phyloP scores from a whole-genome alignment of 148 eudicot genomes.

The Persicaria tinctoria region DNA sequence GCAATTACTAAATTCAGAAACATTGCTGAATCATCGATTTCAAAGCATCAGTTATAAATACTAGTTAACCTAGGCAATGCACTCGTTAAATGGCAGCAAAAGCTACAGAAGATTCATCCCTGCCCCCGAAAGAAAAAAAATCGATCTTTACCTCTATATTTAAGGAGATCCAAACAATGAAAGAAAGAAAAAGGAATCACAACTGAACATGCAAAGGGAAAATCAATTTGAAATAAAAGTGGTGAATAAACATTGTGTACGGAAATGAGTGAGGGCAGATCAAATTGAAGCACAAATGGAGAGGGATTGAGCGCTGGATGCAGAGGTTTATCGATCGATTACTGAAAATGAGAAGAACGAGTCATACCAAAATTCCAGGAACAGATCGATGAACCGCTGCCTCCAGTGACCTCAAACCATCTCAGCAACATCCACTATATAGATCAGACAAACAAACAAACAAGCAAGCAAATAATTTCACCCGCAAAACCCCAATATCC shows the following conservation, averaged over 20 bases:
- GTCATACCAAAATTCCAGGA: constrained; percentile 26
- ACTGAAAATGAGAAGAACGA: constrained; percentile 19
- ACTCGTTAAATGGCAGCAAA: neutral
- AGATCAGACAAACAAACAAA: neutral
- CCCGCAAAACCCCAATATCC: neutral
- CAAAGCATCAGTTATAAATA: neutral
- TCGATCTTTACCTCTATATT: too few species aligned
- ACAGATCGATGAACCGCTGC: constrained; percentile 91
- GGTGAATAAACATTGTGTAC: neutral
- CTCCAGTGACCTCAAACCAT: constrained; percentile 43
- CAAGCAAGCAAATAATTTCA: neutral
- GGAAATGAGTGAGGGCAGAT: neutral
- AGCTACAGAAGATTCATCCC: neutral
- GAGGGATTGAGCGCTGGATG: constrained; percentile 55
- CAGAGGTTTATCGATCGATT: constrained; percentile 92
- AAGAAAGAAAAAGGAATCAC: neutral
- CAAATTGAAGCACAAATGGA: neutral
- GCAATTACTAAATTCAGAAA: neutral
- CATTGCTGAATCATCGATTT: neutral
- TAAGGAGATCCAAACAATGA: neutral
- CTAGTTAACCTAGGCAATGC: neutral
- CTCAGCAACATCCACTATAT: neutral
- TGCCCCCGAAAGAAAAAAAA: neutral
- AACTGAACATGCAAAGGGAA: neutral
- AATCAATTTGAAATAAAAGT: neutral